These are phyloP conservation scores for Coemansia sp. DNA, from an alignment of 192 early-diverging fungal species.

Conservation along the genomic window DNA sequence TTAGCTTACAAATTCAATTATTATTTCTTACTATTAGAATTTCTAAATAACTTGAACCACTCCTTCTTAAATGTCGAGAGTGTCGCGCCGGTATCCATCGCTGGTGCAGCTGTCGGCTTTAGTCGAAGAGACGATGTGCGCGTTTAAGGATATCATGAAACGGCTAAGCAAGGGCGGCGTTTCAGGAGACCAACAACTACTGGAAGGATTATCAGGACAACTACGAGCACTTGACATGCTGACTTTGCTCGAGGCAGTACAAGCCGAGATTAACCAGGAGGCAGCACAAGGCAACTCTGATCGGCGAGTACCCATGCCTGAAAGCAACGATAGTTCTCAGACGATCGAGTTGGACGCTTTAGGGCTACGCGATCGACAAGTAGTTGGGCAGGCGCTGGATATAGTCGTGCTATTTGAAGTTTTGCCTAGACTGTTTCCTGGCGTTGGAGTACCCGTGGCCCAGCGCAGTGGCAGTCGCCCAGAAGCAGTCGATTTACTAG, in stretches of 20 bases:
- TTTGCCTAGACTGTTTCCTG: conserved; percentile 67
- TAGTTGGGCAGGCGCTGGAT: conserved; percentile 43
- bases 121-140: conserved; percentile 8
- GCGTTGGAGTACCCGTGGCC: conserved; percentile 66
- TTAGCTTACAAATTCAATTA: not conserved
- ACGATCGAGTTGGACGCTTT: conserved; percentile 18
- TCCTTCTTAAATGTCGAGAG: conserved; percentile 8
- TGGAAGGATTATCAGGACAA: conserved; percentile 7
- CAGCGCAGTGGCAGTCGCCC: conserved; percentile 60
- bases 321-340: not conserved
- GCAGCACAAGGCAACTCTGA: not conserved
- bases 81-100: conserved; percentile 33
- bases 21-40: too few relatives aligned
- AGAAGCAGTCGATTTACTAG: conserved; percentile 27
- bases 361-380: conserved; percentile 44
- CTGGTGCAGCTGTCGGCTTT: conserved; percentile 17
- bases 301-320: not conserved
- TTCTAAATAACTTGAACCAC: not conserved
- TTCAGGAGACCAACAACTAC: conserved; percentile 20
- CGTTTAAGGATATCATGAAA: conserved; percentile 23
- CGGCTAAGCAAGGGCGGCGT: conserved; percentile 50
- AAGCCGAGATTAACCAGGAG: conserved; percentile 20
- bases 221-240: conserved; percentile 26
- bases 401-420: conserved; percentile 53
- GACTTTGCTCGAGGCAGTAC: conserved; percentile 15